Evolutionary conservation across 495 filamentous ascomycete species (phyloP).

Genomic region (Talaromyces proteolyticus): DNA sequence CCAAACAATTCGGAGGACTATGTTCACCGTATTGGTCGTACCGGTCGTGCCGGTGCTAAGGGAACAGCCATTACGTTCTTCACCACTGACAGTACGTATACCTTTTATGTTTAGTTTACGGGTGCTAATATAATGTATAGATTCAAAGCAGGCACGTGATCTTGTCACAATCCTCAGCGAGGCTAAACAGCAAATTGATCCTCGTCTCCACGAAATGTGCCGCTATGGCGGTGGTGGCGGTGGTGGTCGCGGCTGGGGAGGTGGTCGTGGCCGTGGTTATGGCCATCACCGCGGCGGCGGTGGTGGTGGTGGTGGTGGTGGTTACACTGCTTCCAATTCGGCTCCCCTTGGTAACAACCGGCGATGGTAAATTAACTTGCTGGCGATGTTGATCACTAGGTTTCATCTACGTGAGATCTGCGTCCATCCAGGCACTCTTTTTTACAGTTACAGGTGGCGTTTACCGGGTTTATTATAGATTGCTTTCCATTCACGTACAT

Average conservation of each 20-base stretch:
- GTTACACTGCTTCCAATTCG: conserved; percentile 58
- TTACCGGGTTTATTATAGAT: conserved; percentile 40
- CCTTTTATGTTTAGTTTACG: conserved; percentile 2
- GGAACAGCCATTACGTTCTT: conserved; percentile 92
- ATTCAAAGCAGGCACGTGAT: conserved; percentile 96
- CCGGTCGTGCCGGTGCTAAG: conserved; percentile 83
- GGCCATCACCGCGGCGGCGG: conserved; percentile 37
- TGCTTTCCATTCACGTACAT: conserved; percentile 16
- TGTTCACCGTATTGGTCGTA: conserved; percentile 93
- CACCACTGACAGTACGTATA: conserved; percentile 90
- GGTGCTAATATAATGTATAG: conserved; percentile 43
- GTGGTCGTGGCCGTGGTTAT: conserved; percentile 56
- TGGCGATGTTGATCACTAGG: too few relatives aligned
- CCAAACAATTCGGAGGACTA: conserved; percentile 99
- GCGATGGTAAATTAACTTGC: conserved; percentile 51
- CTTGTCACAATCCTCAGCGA: conserved; percentile 87
- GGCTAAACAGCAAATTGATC: conserved; percentile 98
- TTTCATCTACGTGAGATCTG: too few relatives aligned
- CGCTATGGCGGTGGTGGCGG: conserved; percentile 88
- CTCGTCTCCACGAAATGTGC: conserved; percentile 90
- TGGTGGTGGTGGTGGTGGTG: conserved; percentile 42
- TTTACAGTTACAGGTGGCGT: conserved; percentile 32
- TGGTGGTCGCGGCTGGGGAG: conserved; percentile 56
- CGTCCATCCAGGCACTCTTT: too few relatives aligned
- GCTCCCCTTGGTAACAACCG: conserved; percentile 57